Evolutionary conservation across 192 early-diverging fungal species (phyloP), one percentile per base, ranked within the genome.

Genomic region (Chytriomyces sp.): DNA sequence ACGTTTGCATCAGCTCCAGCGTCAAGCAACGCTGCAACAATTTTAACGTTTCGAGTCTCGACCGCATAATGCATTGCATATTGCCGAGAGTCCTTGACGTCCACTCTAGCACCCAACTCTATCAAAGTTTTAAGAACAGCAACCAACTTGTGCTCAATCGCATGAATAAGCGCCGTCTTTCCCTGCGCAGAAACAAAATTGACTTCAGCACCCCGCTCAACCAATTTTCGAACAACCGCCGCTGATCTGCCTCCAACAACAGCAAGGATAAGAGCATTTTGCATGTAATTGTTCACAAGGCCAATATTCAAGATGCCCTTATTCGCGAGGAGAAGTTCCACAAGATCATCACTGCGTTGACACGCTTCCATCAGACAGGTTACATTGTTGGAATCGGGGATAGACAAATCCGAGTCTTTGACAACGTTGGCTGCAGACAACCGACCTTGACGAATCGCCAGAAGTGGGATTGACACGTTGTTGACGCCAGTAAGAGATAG

Each of bases 21-120:
- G 7, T 88, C 81, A 47, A 89, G 28, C 6, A 89, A 73, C 9
- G 73, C 13, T 24, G 81, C 68, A n/a, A 89, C 85, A 35, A 86
- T 76, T 9, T 64, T 67, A 26, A 64, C 71, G 57, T 84, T 87
- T 49, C 81, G 80, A 26, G 69, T 64, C 11, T 68, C 53, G 13
- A 86, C 83, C 7, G 86, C 86, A 28, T 77, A 65, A 67, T 88
- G 88, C 0, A 89, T 43, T 5, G 77, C 85, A 44, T 53, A 83
- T 47, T 53, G 73, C 28, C 28, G 2, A 1, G 8, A 23, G 45
- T 28, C 75, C 69, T 82, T 71, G 11, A 79, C 60, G 24, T 86
- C 77, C 45, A 86, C 79, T 7, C 82, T 43, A 1, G 75, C 50
- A 23, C 63, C 50, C 23, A 71, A 50, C 18, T 76, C 53, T 44